These are phyloP conservation scores for Papiliotrema nemorosa DNA, from an alignment of 1,284 basidiomycete species.

Conservation along the genomic window DNA sequence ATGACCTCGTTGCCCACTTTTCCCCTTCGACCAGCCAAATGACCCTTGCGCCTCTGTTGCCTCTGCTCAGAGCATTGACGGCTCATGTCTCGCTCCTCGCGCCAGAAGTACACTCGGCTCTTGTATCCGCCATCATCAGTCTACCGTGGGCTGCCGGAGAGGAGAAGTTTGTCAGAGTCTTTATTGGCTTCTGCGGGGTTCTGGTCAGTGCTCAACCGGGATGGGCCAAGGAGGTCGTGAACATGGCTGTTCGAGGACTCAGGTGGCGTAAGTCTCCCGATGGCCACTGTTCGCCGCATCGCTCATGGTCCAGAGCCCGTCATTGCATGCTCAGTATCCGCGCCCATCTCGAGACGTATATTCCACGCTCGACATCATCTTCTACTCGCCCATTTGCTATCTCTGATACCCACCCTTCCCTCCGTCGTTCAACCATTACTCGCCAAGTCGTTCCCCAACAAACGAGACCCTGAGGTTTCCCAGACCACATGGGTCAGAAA, in stretches of 20 bases:
- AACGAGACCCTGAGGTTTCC: slow-evolving; percentile 73
- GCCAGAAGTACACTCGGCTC: slow-evolving; percentile 61
- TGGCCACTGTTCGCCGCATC: slow-evolving; percentile 3
- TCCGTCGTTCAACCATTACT: slow-evolving; percentile 81
- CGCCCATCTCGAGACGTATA: slow-evolving; percentile 66
- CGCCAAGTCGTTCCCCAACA: slow-evolving; percentile 83
- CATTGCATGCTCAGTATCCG: slow-evolving; percentile 7
- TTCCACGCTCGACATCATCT: slow-evolving; percentile 85
- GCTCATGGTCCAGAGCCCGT: slow-evolving; percentile 20
- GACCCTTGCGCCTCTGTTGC: slow-evolving; percentile 50
- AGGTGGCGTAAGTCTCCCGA: slow-evolving; percentile 68
- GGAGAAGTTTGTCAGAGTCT: slow-evolving; percentile 72
- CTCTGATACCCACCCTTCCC: slow-evolving; percentile 83
- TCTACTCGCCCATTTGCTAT: slow-evolving; percentile 77
- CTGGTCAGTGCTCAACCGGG: slow-evolving; percentile 90
- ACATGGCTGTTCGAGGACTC: slow-evolving; percentile 76
- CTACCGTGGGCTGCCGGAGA: slow-evolving; percentile 89
- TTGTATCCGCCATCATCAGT: slow-evolving; percentile 82
- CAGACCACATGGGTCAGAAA: slow-evolving; percentile 94
- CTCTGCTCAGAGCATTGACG: slow-evolving; percentile 59
- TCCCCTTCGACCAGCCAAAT: slow-evolving; percentile 34
- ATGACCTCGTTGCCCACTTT: slow-evolving; percentile 56
- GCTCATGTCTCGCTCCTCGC: slow-evolving; percentile 59
- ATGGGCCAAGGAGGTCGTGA: slow-evolving; percentile 79
- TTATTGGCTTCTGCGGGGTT: slow-evolving; percentile 83